A percentile compares a stretch with the other conserved stretches of the same genome.
These are phyloP conservation scores for Rosa rugosa DNA, from an alignment of 306 rosid species.

Conservation along the genomic window DNA sequence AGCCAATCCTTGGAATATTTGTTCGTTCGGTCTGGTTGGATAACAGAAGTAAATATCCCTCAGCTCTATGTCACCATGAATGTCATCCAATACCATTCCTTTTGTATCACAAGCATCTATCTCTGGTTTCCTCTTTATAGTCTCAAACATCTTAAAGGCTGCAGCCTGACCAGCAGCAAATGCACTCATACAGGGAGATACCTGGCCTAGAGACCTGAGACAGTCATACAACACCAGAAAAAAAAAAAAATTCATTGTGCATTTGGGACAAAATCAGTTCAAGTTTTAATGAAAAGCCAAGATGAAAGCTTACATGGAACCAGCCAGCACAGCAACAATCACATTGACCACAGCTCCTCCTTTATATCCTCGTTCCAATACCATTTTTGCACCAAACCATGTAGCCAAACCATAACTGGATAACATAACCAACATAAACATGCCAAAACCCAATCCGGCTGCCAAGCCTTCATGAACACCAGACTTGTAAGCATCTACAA, in stretches of 20 bases:
- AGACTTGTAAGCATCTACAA: constrained; percentile 64
- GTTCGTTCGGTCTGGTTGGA: constrained; percentile 79
- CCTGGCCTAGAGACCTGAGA: constrained; percentile 79
- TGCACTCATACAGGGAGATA: constrained; percentile 82
- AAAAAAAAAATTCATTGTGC: background rate
- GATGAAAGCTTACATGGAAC: constrained; percentile 63
- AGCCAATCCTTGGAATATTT: constrained; percentile 68
- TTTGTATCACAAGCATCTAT: constrained; percentile 64
- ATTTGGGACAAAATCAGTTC: background rate
- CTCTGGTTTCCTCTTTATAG: constrained; percentile 74
- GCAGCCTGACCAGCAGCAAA: constrained; percentile 92
- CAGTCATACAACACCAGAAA: constrained; percentile 3
- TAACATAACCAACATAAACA: constrained; percentile 56
- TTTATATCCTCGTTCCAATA: constrained; percentile 58
- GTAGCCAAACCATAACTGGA: constrained; percentile 68
- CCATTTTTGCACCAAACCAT: constrained; percentile 83
- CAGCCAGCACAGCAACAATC: constrained; percentile 65
- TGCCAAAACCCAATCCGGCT: constrained; percentile 61
- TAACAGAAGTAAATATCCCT: constrained; percentile 67
- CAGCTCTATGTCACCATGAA: constrained; percentile 69
- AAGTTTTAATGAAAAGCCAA: background rate
- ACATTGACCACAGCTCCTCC: constrained; percentile 79
- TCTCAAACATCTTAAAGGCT: constrained; percentile 83
- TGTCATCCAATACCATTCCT: constrained; percentile 60
- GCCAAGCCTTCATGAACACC: constrained; percentile 66